A percentile compares a stretch with the other conserved stretches of the same genome.
These are phyloP conservation scores for Dothistroma pini DNA, from an alignment of 2,329 filamentous ascomycete genomes.

Conservation along the genomic window DNA sequence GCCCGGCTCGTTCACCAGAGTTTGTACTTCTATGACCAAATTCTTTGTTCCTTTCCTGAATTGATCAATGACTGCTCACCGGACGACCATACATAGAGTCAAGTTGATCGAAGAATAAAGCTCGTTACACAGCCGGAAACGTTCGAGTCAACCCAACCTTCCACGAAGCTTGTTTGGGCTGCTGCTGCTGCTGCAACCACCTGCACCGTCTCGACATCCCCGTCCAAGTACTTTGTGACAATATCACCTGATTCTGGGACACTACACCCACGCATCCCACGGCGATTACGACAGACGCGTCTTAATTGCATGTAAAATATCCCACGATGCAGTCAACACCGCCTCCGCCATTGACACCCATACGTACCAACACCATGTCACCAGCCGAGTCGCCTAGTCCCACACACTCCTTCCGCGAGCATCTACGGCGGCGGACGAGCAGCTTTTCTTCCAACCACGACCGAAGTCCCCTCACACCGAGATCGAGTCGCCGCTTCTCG, in stretches of 20 bases:
- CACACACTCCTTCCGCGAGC: slow-evolving; percentile 26
- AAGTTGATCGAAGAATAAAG: no score
- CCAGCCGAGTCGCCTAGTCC: slow-evolving; percentile 41
- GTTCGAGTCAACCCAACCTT: not conserved
- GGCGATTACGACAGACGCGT: not conserved
- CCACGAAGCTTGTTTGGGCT: not conserved
- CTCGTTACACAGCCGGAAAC: not conserved
- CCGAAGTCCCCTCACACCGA: slow-evolving; percentile 44
- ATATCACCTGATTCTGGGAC: no score
- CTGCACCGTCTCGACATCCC: no score
- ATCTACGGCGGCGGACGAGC: slow-evolving; percentile 33
- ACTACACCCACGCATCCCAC: not conserved
- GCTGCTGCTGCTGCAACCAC: no score
- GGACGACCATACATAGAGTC: no score
- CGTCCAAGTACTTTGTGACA: no score
- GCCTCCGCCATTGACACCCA: slow-evolving; percentile 5
- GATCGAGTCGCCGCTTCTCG: slow-evolving; percentile 36
- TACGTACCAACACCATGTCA: slow-evolving; percentile 39
- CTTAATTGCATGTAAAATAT: not conserved
- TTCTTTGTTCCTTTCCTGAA: no score
- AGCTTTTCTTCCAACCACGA: slow-evolving; percentile 42
- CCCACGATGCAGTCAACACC: not conserved
- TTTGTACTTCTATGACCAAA: no score
- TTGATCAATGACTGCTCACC: no score
- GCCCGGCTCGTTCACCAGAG: no score